These are phyloP conservation scores for Fusarium solani-melongenae DNA, from an alignment of 2,329 filamentous ascomycete species.

Conservation along the genomic window DNA sequence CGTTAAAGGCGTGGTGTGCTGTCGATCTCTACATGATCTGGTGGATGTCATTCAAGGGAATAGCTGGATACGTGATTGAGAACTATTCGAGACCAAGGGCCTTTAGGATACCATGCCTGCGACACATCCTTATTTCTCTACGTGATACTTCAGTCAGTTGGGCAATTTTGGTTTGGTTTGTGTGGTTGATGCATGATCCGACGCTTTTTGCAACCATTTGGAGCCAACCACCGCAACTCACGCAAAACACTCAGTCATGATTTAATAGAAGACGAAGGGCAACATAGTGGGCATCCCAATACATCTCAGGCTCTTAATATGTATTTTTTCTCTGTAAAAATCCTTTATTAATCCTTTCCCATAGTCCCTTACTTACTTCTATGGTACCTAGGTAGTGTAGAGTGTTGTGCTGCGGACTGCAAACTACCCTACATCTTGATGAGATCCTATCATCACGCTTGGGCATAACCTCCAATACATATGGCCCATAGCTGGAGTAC, in stretches of 20 bases:
- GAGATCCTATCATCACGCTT: neutral
- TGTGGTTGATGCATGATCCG: neutral
- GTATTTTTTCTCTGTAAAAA: no score
- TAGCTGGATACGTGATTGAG: neutral
- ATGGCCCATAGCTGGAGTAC: neutral
- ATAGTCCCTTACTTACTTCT: no score
- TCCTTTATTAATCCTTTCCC: no score
- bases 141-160: no score
- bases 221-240: neutral
- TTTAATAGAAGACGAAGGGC: neutral
- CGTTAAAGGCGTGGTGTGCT: neutral
- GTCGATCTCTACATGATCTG: neutral
- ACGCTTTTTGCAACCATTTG: neutral
- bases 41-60: neutral
- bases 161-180: no score
- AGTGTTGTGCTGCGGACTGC: neutral
- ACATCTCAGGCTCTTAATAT: neutral
- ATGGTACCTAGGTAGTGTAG: no score
- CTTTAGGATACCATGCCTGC: neutral
- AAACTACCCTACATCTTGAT: neutral
- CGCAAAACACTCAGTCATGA: neutral
- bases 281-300: accelerated
- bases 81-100: neutral
- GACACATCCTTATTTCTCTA: no score
- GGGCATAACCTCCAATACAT: neutral